Base-by-base conservation (phyloP, 2,329 filamentous ascomycete genomes). In the Cytospora leucostoma region DNA sequence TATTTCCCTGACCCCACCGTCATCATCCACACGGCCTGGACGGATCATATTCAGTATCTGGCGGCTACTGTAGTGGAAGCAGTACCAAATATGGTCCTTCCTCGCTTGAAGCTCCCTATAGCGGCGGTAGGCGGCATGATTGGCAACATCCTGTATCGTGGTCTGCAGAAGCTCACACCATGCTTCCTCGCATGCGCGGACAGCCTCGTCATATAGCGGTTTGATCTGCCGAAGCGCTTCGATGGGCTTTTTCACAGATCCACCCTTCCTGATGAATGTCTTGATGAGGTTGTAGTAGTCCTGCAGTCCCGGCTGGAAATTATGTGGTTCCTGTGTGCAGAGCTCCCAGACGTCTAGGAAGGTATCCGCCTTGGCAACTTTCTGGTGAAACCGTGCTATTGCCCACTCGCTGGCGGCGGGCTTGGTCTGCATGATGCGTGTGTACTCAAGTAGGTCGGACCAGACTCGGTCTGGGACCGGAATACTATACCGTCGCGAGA, bases 381-480 rank as follows among this genome's bases (percentile, higher is more conserved):
- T 73, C 50, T 70, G 66, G 1, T 59, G 34, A 50, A 74, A 71
- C 1, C 71, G 70, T 21, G 75, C 70, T 2, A 71, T 61, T 51
- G 67, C 69, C 74, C 79, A 80, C 67, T 77, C 74, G 60, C 67
- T 75, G 55, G 66, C 66, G 40, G 69, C 73, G 55, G 74, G 75
- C 62, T 75, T 78, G 50, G 70, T 77, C 66, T 72, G 76, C 49
- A 87, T 78, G 11, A 90, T 77, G 69, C 86, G 88, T 0, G 88
- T 82, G 83, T 89, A 91, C 65, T 85, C 80, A 17, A 93, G 77
- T 2, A 94, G 74, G 61, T 88, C 83, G 8, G 80, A 79, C 91
- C 91, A 94, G 19, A 86, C 79, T 6, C 79, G 71, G 7, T 71
- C 69, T 0, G 85, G 75, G 44, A 94, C 85, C 1, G 77, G 66